Evolutionary conservation across 805 yeast species (phyloP).

Genomic region (Metschnikowia baotianmanensis): DNA sequence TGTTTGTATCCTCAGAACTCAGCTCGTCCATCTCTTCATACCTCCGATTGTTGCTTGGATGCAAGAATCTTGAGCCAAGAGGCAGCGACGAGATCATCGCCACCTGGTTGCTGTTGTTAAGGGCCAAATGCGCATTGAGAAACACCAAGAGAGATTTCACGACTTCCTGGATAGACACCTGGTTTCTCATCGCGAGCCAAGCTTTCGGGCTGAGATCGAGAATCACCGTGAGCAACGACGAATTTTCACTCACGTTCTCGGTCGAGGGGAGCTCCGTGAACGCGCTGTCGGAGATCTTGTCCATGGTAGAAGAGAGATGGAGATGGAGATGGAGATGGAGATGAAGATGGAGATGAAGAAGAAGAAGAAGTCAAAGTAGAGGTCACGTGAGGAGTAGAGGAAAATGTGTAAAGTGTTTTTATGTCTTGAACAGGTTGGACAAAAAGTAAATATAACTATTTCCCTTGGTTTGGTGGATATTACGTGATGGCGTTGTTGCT

Average conservation of each 20-base stretch:
- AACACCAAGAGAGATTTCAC: conserved; percentile 68
- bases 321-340: too few relatives aligned
- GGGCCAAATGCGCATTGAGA: conserved; percentile 82
- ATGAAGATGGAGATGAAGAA: too few relatives aligned
- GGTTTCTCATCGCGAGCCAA: conserved; percentile 52
- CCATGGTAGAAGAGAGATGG: conserved; percentile 49
- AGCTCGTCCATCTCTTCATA: conserved; percentile 14
- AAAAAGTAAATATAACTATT: too few relatives aligned
- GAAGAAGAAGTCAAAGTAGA: too few relatives aligned
- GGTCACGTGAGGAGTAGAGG: too few relatives aligned
- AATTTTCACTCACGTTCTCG: conserved; percentile 42
- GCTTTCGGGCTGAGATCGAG: conserved; percentile 74
- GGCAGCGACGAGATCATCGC: conserved; percentile 78
- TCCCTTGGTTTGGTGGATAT: too few relatives aligned
- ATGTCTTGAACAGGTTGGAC: too few relatives aligned
- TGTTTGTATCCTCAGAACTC: conserved; percentile 12
- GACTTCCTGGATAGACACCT: conserved; percentile 54
- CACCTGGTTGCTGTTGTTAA: conserved; percentile 80
- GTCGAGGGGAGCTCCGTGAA: conserved; percentile 37
- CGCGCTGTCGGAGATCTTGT: conserved; percentile 62
- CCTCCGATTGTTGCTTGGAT: conserved; percentile 47
- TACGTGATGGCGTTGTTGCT: too few relatives aligned
- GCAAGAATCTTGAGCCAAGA: conserved; percentile 63
- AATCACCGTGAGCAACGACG: conserved; percentile 75
- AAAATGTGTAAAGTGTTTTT: too few relatives aligned